Base-by-base conservation (phyloP, 1,139 yeast species). In the Spencermartinsiella ligniputridi region DNA sequence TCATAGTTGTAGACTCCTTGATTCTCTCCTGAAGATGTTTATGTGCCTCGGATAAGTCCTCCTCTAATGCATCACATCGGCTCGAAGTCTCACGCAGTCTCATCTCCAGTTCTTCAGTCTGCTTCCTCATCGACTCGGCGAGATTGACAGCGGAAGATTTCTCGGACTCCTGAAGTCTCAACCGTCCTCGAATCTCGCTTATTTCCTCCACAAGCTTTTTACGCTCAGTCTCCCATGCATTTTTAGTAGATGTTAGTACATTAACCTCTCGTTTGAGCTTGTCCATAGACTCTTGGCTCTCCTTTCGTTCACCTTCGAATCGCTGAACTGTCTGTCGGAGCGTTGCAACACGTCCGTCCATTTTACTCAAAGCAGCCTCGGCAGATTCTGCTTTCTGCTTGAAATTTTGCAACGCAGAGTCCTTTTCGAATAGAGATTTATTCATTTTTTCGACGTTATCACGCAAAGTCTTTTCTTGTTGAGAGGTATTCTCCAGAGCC, bases 1-100 rank as follows among this genome's bases (percentile, higher is more conserved):
- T 75, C 66, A 88, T 76, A 0, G 88, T 80, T 3, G 81, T 71
- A 0, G 89, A 73, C 64, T 92, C 97, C 40, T 90, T 72, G 0
- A 83, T 79, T 51, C 95, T 76, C 53, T 89, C 96, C 56, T 83
- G 92, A 6, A 90, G 66, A 62, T 81, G 72, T 37, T 77, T 75
- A 49, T 88, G 76, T 3, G 86, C 71, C 48, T 90, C 97, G 8
- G 76, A 70, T 13, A 90, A 65, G 56, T 90, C 96, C 48, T 88
- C 96, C 54, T 86, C 90, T 40, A 90, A 64, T 2, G 79, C 75
- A 47, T 86, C 92, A 22, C 78, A 70, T 51, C 78, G 74, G 44
- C 71, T 70, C 27, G 73, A 72, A 3, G 81, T 70, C 55, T 90
- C 97, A 50, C 77, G 77, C 27, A 82, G 66, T 44, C 83, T 79